Base-by-base conservation (phyloP, 75 land plant genomes). In the Larix kaempferi region DNA sequence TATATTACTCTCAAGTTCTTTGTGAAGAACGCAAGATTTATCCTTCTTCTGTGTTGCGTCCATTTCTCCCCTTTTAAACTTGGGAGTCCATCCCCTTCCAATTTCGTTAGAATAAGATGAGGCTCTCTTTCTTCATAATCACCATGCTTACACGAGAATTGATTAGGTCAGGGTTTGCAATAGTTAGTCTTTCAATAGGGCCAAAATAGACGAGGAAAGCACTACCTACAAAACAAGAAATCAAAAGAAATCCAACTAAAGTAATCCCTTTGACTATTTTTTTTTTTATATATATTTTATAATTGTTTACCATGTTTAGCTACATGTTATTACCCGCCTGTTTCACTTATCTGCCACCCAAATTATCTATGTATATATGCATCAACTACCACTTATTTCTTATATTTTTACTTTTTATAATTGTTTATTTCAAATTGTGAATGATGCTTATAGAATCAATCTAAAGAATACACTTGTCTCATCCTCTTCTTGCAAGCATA, bases 1-100 rank as follows among this genome's bases (percentile, higher is more conserved):
- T 4, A 41, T 61, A 16, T 86, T 83, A 91, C 97, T 82, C 90
- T 94, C 84, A 94, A 82, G 78, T 91, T 92, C n/a, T 91, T 92
- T 79, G 84, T 85, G 62, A 88, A 85, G 66, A 94, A 94, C 49
- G 94, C 85, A 2, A 94, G 94, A 27, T 80, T 69, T 71, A 94
- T 85, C 81, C 88, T 85, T 56, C 88, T 91, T 23, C 97, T 74
- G 77, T 89, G 94, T 77, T 84, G 85, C 81, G 86, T 90, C 96
- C 96, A 94, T 80, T 88, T 88, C 71, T 89, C 86, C 19, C 96
- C 96, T 29, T 86, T 82, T 79, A 88, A 82, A 78, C 86, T 86
- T 11, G 85, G 79, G 12, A 94, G 84, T 25, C 93, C 94, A 61
- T 88, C 90, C 56, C 98, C 98, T 75, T 86, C 91, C 56, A 94